Evolutionary conservation across 129 eudicot genomes (phyloP).

Genomic region (Escallonia herrerae): DNA sequence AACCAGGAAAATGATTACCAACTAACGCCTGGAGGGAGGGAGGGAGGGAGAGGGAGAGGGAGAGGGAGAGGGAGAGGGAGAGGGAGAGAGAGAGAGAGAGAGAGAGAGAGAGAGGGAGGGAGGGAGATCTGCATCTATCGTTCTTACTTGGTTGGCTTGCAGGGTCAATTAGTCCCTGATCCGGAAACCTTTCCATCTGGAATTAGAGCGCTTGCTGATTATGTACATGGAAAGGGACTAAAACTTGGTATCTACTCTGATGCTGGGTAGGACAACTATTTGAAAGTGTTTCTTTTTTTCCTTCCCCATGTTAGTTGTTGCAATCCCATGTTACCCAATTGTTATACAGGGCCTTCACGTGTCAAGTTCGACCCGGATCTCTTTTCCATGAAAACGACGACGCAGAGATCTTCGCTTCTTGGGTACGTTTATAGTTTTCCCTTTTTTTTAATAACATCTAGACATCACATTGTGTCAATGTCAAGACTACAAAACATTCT

Average conservation of each 20-base stretch:
- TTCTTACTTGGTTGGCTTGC: conserved; percentile 21
- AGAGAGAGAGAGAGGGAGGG: not conserved
- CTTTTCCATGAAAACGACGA: conserved; percentile 79
- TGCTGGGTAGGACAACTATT: conserved; percentile 68
- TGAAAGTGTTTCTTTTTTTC: too few relatives aligned
- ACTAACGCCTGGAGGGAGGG: too few relatives aligned
- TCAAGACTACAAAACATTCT: too few relatives aligned
- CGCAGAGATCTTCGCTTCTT: conserved; percentile 84
- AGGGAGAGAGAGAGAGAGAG: too few relatives aligned
- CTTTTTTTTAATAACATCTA: too few relatives aligned
- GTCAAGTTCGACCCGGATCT: conserved; percentile 94
- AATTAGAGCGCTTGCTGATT: conserved; percentile 76
- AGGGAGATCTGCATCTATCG: not conserved
- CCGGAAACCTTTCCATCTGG: conserved; percentile 80
- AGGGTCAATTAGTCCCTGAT: conserved; percentile 73
- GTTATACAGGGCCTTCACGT: conserved; percentile 67
- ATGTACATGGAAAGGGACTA: conserved; percentile 83
- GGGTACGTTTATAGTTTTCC: conserved; percentile 52
- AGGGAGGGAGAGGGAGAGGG: too few relatives aligned
- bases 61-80: too few relatives aligned
- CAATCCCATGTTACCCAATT: too few relatives aligned
- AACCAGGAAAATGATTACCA: not conserved
- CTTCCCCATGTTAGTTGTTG: too few relatives aligned
- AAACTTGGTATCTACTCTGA: conserved; percentile 96
- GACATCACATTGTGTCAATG: too few relatives aligned